Base-by-base conservation (phyloP, 495 filamentous ascomycete genomes). In the Podospora pseudopauciseta region DNA sequence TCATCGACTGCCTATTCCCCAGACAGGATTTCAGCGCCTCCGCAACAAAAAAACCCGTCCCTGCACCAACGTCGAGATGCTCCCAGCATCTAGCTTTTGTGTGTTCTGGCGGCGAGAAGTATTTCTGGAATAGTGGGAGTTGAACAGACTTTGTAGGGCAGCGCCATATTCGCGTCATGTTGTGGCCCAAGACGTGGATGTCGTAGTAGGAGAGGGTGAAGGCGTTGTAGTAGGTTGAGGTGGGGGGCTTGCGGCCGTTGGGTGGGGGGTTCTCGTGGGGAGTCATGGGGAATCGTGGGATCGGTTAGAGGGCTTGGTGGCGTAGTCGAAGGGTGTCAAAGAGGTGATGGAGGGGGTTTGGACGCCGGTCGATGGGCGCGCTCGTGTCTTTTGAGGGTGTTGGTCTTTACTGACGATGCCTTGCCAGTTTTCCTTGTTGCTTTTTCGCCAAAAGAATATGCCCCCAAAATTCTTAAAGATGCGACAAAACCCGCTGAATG, bases 61-160 rank as follows among this genome's bases (percentile, higher is more conserved):
- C 81, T 26, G 78, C 75, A 16, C 81, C 81, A 49, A 81, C 74
- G 69, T 82, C 79, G 15, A 82, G 73, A 64, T 83, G 81, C 11
- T 67, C 65, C 23, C 44, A 34, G 11, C 73, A 23, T 69, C 34
- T 39, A 1, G 30, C 30, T 32, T 5, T 3, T 32, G 30, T 32
- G 20, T 32, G 30, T 32, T 7, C 30, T 23, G 20, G 1, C 20
- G 20, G 20, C 20, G 20, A 32, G 30, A 78, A 74, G 53, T 77
- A 68, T 16, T 77, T 64, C 6, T 63, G 61, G 72, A 80, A 83
- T n/a, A 82, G 74, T 2, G 80, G 79, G 5, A 79, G 70, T 4
- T 76, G 70, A n/a, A 78, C 63, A 28, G 64, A 67, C 15, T 62
- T 63, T n/a, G 74, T 74, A 2, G 74, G 70, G 65, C 79, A 80